Conservation (phyloP, 176 grass and related monocot species). For the Olyra latifolia region DNA sequence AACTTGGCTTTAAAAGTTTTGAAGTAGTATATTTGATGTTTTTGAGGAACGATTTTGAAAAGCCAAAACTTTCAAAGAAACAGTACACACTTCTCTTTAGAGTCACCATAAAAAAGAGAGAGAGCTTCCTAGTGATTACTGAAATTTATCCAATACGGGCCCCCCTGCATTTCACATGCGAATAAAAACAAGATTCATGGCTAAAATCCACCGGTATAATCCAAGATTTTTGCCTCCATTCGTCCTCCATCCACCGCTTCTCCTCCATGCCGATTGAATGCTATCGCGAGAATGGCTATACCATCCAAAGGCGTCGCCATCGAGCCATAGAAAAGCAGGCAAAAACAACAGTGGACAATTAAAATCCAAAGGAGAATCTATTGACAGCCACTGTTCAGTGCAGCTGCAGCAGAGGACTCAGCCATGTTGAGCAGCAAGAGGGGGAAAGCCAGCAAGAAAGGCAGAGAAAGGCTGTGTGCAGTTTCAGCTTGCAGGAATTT, state of each 20-base stretch:
- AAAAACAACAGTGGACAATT: conserved; percentile 32
- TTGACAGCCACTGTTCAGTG: conserved; percentile 37
- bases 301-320: background rate
- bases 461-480: conserved; percentile 2
- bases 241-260: background rate
- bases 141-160: background rate
- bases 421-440: conserved; percentile 15
- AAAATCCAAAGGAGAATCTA: conserved; percentile 53
- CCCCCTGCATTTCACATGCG: background rate
- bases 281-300: background rate
- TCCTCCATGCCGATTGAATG: conserved; percentile 27
- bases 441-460: background rate
- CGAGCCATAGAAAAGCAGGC: background rate
- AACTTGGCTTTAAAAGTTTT: no score
- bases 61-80: no score
- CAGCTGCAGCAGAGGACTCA: background rate
- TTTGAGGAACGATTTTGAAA: no score
- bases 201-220: background rate
- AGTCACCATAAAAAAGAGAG: no score
- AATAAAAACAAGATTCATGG: background rate
- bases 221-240: background rate
- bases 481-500: conserved; percentile 31
- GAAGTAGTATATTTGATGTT: no score
- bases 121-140: background rate
- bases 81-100: no score